Conservation (phyloP, 352 stramenopile species). For the Phytophthora tubulina region DNA sequence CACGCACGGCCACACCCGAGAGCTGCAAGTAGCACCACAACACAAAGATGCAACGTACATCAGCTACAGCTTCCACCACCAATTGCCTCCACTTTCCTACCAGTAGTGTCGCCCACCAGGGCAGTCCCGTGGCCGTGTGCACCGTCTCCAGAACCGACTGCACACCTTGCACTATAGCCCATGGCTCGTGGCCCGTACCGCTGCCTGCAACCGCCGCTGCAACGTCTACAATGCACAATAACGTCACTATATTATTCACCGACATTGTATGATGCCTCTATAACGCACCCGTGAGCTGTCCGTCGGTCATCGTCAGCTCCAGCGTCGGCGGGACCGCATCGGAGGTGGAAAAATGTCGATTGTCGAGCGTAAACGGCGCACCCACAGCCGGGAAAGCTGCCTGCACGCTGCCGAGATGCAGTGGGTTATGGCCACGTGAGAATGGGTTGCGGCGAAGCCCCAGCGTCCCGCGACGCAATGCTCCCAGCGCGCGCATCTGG, state of each 20-base stretch:
- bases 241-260: conserved; percentile 5
- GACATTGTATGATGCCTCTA: not conserved
- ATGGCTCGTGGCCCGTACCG: conserved; percentile 45
- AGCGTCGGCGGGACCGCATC: conserved; percentile 27
- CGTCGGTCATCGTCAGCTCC: conserved; percentile 46
- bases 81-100: conserved; percentile 29
- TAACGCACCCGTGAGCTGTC: conserved; percentile 48
- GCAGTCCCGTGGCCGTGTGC: conserved; percentile 71
- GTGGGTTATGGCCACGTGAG: not conserved
- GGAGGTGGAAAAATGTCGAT: conserved; percentile 49
- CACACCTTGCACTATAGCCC: conserved; percentile 64
- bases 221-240: conserved; percentile 32
- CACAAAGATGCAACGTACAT: conserved; percentile 3
- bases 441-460: conserved; percentile 1
- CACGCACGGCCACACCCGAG: conserved; percentile 73
- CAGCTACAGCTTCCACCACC: not conserved
- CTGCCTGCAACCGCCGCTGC: conserved; percentile 34
- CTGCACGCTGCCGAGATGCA: conserved; percentile 12
- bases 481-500: conserved; percentile 10
- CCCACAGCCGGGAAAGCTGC: conserved; percentile 9
- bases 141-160: conserved; percentile 70
- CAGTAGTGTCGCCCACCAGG: conserved; percentile 80
- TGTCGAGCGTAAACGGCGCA: conserved; percentile 30
- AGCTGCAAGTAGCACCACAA: conserved; percentile 33
- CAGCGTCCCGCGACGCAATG: conserved; percentile 23